phyloP scores from a whole-genome alignment of 257 asterid genomes.

The Lavandula angustifolia region DNA sequence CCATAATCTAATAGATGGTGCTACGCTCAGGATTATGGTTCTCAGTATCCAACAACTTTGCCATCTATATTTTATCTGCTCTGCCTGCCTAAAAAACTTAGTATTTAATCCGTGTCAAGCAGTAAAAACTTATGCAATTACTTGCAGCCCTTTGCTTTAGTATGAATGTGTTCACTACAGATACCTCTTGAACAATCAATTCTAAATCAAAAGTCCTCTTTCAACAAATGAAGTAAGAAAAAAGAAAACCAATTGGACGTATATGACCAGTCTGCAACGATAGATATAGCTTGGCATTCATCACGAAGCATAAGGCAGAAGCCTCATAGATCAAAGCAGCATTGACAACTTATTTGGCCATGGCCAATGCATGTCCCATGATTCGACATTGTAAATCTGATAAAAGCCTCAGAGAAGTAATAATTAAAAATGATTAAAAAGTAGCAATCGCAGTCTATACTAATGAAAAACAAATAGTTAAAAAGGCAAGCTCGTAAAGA shows the following conservation, averaged over 20 bases:
- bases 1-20: background rate
- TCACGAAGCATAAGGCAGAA: background rate
- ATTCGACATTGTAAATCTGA: background rate
- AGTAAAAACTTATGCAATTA: no score
- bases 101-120: no score
- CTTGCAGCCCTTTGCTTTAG: no score
- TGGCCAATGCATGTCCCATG: background rate
- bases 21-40: background rate
- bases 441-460: background rate
- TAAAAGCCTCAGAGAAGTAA: background rate
- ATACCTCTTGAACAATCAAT: background rate
- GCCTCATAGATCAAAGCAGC: background rate
- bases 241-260: background rate
- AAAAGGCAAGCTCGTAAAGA: background rate
- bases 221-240: background rate
- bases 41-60: background rate
- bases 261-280: background rate
- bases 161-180: no score
- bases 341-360: slow-evolving; percentile 8
- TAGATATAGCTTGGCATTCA: background rate
- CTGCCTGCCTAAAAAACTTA: background rate
- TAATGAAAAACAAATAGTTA: background rate
- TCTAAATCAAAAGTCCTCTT: slow-evolving; percentile 4
- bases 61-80: background rate
- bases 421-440: background rate